phyloP scores from a whole-genome alignment of 371 early-diverging fungal genomes.

The Apophysomyces sp. region DNA sequence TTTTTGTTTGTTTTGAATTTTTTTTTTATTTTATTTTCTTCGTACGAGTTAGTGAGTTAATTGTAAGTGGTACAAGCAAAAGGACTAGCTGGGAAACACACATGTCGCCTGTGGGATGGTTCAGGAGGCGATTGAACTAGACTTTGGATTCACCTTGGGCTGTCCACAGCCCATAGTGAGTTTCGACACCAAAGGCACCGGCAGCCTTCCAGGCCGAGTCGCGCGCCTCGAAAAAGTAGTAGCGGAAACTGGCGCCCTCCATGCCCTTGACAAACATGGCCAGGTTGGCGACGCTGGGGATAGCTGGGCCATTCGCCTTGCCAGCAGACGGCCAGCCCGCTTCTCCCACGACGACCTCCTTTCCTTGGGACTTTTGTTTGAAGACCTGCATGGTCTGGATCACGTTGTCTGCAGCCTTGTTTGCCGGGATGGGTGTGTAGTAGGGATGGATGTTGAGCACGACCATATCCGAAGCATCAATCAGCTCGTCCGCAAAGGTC shows the following conservation, averaged over 20 bases:
- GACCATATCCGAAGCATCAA: constrained; percentile 43
- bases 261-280: constrained; percentile 43
- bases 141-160: constrained; percentile 23
- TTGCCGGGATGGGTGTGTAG: constrained; percentile 38
- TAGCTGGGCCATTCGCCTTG: constrained; percentile 40
- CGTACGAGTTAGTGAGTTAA: neutral
- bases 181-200: constrained; percentile 49
- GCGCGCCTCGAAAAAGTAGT: constrained; percentile 61
- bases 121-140: neutral
- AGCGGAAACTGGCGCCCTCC: constrained; percentile 36
- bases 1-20: neutral
- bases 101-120: neutral
- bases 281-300: constrained; percentile 46
- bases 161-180: constrained; percentile 56
- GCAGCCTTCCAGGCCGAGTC: constrained; percentile 61
- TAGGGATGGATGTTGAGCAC: constrained; percentile 60
- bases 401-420: constrained; percentile 30
- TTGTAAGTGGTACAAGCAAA: neutral
- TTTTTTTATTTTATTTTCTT: neutral
- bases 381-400: constrained; percentile 38
- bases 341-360: constrained; percentile 57
- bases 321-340: constrained; percentile 70
- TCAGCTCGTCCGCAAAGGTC: constrained; percentile 30
- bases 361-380: constrained; percentile 37
- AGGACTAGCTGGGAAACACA: neutral